Percentiles rank a stretch among this genome's conserved stretches.
These are phyloP conservation scores for Hypoxylon trugodes DNA, from an alignment of 495 filamentous ascomycete genomes.

Conservation along the genomic window DNA sequence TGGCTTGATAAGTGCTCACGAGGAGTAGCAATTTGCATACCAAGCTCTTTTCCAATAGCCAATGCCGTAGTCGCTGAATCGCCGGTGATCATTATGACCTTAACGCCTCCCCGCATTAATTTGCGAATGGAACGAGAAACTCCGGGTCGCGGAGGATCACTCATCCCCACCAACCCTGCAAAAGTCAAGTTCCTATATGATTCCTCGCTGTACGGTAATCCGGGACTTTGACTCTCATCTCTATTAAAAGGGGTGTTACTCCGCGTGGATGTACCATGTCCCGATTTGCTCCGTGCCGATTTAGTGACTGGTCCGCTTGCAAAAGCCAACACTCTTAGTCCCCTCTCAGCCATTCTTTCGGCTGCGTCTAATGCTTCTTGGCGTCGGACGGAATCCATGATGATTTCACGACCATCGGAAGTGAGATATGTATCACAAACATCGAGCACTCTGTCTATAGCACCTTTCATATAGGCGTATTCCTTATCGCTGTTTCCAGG, in stretches of 20 bases:
- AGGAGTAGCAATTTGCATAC: slow-evolving; percentile 74
- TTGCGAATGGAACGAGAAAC: slow-evolving; percentile 90
- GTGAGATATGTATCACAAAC: slow-evolving; percentile 92
- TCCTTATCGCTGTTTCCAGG: slow-evolving; percentile 64
- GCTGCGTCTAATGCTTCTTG: slow-evolving; percentile 81
- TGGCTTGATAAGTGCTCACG: slow-evolving; percentile 54
- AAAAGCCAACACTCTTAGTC: slow-evolving; percentile 91
- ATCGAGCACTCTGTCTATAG: slow-evolving; percentile 84
- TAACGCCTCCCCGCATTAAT: slow-evolving; percentile 91
- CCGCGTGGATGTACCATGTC: slow-evolving; percentile 32
- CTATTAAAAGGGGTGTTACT: slow-evolving; percentile 43
- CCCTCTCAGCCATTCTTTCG: slow-evolving; percentile 88
- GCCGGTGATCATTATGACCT: slow-evolving; percentile 98
- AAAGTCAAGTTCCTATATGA: slow-evolving; percentile 85
- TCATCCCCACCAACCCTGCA: slow-evolving; percentile 94
- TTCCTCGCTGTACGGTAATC: slow-evolving; percentile 67
- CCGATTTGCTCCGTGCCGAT: slow-evolving; percentile 46
- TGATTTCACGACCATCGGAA: slow-evolving; percentile 84
- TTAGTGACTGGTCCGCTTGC: slow-evolving; percentile 73
- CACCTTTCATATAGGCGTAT: slow-evolving; percentile 92
- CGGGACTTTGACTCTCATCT: slow-evolving; percentile 51
- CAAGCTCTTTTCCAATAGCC: slow-evolving; percentile 90
- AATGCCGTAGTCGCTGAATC: slow-evolving; percentile 94
- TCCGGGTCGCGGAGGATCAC: slow-evolving; percentile 88
- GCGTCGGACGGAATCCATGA: slow-evolving; percentile 80